These are phyloP conservation scores for Podospora pseudoanserina DNA, from an alignment of 495 filamentous ascomycete genomes.

Conservation along the genomic window DNA sequence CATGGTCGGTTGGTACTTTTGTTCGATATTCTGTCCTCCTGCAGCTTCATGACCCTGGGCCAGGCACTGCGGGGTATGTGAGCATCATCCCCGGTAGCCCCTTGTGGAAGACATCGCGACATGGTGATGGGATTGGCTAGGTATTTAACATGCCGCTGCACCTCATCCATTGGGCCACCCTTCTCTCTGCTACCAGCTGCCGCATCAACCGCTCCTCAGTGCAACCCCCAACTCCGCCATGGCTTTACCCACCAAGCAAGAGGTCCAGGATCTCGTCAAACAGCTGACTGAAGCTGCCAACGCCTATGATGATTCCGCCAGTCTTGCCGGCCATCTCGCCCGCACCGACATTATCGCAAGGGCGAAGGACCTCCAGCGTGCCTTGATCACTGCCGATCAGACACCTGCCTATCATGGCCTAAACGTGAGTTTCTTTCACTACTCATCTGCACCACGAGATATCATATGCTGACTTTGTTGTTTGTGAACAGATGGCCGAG, in stretches of 20 bases:
- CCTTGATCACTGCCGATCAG: slow-evolving; percentile 17
- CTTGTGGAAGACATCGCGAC: not conserved
- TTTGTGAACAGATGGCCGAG: slow-evolving; percentile 22
- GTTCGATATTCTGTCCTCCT: not conserved
- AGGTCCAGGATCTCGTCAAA: slow-evolving; percentile 18
- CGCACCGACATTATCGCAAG: slow-evolving; percentile 17
- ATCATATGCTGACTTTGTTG: not conserved
- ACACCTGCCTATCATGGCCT: slow-evolving; percentile 24
- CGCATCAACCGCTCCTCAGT: not conserved
- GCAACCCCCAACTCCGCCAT: not conserved
- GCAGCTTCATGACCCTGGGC: not conserved
- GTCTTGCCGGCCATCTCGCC: slow-evolving; percentile 20
- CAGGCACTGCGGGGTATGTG: not conserved
- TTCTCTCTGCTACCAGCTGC: not conserved
- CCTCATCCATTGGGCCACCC: not conserved
- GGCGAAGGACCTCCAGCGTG: slow-evolving; percentile 17
- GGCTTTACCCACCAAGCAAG: slow-evolving; percentile 20
- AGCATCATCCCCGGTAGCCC: not conserved
- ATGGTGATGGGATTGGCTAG: not conserved
- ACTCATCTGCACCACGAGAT: not conserved
- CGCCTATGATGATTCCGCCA: slow-evolving; percentile 14
- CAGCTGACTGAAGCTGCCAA: slow-evolving; percentile 12
- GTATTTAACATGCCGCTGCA: not conserved
- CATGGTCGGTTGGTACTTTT: not conserved
- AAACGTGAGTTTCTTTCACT: slow-evolving; percentile 10